Evolutionary conservation across 2,329 filamentous ascomycete genomes (phyloP), one percentile per base, ranked within the genome.

Genomic region (Mollisiaceae sp.): DNA sequence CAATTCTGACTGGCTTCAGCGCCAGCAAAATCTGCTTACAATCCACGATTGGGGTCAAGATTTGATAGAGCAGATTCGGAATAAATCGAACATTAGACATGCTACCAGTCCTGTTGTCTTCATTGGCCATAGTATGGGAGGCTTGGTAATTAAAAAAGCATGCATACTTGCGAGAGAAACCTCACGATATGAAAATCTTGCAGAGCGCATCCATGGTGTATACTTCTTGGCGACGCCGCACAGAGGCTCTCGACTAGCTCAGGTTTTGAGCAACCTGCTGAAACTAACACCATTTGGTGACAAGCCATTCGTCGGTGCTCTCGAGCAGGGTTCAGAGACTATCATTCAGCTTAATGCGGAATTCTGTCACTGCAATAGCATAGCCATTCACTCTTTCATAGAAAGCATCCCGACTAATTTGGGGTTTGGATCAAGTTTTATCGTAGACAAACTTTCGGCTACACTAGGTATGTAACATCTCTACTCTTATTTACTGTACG

Each of bases 71-170:
- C 6, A 50, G 45, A 8, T 50, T 8, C 22, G 15, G 6, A 50
- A 24, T 50, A 50, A 22, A 5, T 20, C 22, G 45, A 27, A 27
- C 6, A 45, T 45, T n/a, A 50, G 20, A 24, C n/a, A 27, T 9
- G n/a, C 14, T 8, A 24, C 6, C 15, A 50, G n/a, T 56, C 52
- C 24, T 11, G 20, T 56, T 20, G n/a, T 56, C 52, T n/a, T 56
- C 27, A 38, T 56, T 20, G 52, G 52, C 24, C 52, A 56, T 24
- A 36, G 27, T 36, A 56, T 56, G 52, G 52, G 52, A 12, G 27
- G 52, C 9, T 20, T 56, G 18, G 52, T 56, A n/a, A 56, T 56
- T 11, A 56, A 56, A 36, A 56, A 56, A 20, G 52, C 35, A 36
- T 35, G 52, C 27, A 36, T 38, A 36, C 35, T 50, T 8, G 6